phyloP scores from a whole-genome alignment of 1,284 basidiomycete genomes.

The Rhodotorula sp. region DNA sequence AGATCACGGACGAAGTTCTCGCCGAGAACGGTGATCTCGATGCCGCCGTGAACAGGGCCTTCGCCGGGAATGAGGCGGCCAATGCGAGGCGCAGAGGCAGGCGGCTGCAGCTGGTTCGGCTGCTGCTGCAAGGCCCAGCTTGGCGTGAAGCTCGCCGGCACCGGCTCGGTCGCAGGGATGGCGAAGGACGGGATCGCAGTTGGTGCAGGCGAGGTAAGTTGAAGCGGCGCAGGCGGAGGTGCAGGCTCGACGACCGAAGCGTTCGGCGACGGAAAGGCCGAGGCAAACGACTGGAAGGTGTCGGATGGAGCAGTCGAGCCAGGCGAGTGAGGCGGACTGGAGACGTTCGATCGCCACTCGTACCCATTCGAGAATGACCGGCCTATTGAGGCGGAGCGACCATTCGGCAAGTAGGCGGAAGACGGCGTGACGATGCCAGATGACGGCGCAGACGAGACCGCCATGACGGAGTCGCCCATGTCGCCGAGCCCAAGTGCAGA shows the following conservation, averaged over 20 bases:
- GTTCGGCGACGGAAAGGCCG: conserved; percentile 19
- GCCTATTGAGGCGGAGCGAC: neutral
- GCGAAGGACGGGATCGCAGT: conserved; percentile 20
- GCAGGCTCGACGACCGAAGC: neutral
- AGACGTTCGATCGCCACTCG: conserved; percentile 24
- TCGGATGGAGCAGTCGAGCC: conserved; percentile 30
- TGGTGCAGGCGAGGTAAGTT: neutral
- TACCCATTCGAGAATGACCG: no score
- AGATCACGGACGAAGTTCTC: conserved; percentile 67
- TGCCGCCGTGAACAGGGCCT: conserved; percentile 89
- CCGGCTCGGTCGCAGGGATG: conserved; percentile 21
- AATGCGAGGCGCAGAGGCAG: conserved; percentile 48
- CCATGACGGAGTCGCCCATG: conserved; percentile 14
- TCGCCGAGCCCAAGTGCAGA: conserved; percentile 24
- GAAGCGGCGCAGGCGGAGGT: neutral
- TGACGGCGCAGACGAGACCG: neutral
- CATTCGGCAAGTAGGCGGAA: neutral
- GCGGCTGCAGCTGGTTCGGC: conserved; percentile 23
- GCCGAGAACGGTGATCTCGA: conserved; percentile 91
- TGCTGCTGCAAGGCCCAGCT: conserved; percentile 25
- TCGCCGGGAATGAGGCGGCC: conserved; percentile 75
- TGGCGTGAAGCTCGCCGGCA: conserved; percentile 17
- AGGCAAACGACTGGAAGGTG: conserved; percentile 28
- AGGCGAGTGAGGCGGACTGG: conserved; percentile 34
- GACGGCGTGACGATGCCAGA: neutral